These are phyloP conservation scores for Tetracladium setigerum DNA, from an alignment of 495 filamentous ascomycete genomes.

Conservation along the genomic window DNA sequence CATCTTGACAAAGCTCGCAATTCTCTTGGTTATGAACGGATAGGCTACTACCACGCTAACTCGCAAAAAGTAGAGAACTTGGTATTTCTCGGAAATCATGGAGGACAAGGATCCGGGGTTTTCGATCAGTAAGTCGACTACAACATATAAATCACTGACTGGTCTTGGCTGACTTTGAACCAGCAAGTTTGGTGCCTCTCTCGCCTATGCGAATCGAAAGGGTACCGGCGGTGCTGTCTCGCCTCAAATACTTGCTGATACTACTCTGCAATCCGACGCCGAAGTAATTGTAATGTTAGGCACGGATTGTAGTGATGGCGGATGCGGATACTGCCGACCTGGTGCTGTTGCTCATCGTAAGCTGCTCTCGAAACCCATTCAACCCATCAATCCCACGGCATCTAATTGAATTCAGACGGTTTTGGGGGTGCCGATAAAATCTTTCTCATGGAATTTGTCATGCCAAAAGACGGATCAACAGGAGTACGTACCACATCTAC, in stretches of 20 bases:
- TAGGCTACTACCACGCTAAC: conserved; percentile 50
- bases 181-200: conserved; percentile 52
- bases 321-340: conserved; percentile 50
- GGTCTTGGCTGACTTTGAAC: neutral
- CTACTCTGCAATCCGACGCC: conserved; percentile 40
- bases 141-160: conserved; percentile 10
- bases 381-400: neutral
- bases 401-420: conserved; percentile 41
- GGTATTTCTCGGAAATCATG: conserved; percentile 58
- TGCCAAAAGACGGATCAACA: conserved; percentile 45
- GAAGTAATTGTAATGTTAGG: conserved; percentile 58
- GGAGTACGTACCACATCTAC: conserved; percentile 48
- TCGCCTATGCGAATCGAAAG: conserved; percentile 50
- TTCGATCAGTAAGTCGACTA: conserved; percentile 42
- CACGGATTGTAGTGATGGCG: conserved; percentile 37
- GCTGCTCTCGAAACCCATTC: conserved; percentile 11
- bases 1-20: neutral
- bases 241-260: conserved; percentile 43
- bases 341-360: conserved; percentile 55
- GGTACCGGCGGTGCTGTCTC: conserved; percentile 39
- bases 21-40: conserved; percentile 25
- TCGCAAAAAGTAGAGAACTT: conserved; percentile 43
- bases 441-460: conserved; percentile 60
- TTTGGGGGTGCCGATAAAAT: conserved; percentile 54
- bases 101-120: conserved; percentile 49